phyloP scores from a whole-genome alignment of 345 rosid genomes.

The Populus pruinosa region DNA sequence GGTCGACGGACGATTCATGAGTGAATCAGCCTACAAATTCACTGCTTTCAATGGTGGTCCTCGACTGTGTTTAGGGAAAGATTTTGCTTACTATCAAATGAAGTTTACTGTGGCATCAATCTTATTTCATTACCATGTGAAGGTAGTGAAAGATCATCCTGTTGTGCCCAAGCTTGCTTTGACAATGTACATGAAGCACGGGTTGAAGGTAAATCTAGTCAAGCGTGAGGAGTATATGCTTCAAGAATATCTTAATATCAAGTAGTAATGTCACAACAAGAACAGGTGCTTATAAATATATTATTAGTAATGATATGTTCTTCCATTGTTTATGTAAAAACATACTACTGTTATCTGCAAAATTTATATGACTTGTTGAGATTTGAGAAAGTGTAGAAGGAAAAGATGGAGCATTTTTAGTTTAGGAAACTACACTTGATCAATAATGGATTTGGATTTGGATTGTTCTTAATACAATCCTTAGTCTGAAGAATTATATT shows the following conservation, averaged over 20 bases:
- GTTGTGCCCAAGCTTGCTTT: slow-evolving; percentile 70
- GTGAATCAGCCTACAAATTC: slow-evolving; percentile 90
- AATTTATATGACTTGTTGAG: not conserved
- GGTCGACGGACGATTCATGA: slow-evolving; percentile 56
- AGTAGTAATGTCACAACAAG: not conserved
- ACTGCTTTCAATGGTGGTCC: slow-evolving; percentile 96
- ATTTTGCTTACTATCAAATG: slow-evolving; percentile 95
- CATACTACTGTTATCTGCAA: not conserved
- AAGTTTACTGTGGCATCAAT: slow-evolving; percentile 71
- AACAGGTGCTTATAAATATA: no score
- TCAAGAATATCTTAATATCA: not conserved
- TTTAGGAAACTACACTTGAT: not conserved
- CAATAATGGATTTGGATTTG: not conserved
- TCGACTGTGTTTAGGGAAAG: slow-evolving; percentile 85
- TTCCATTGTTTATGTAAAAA: not conserved
- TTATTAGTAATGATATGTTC: not conserved
- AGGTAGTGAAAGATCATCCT: slow-evolving; percentile 53
- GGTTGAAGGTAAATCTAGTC: slow-evolving; percentile 48
- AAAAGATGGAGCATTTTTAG: no score
- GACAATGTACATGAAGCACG: slow-evolving; percentile 95
- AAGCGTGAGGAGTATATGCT: slow-evolving; percentile 22
- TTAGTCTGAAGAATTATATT: not conserved
- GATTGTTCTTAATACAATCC: not conserved
- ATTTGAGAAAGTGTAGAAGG: not conserved
- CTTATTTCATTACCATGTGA: slow-evolving; percentile 53